Conservation (phyloP, 1,284 basidiomycete genomes). For the Marasmius tenuissimus region DNA sequence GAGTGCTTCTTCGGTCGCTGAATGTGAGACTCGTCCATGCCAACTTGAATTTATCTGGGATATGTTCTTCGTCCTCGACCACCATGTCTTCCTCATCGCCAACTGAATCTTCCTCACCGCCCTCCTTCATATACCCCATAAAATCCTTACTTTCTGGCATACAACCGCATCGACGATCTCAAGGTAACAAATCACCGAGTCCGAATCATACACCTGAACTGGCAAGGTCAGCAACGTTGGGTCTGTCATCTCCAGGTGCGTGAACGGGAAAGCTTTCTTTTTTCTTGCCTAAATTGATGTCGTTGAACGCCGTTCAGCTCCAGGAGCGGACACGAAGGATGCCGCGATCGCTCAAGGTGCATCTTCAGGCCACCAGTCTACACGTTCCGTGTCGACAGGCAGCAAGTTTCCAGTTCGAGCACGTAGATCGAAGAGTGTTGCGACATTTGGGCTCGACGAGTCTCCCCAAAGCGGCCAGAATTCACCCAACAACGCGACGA, state of each 20-base stretch:
- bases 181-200: slow-evolving; percentile 25
- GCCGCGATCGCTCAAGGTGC: neutral
- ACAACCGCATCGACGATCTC: slow-evolving; percentile 33
- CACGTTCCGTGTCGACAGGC: neutral
- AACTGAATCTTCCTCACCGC: slow-evolving; percentile 7
- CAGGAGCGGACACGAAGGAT: slow-evolving; percentile 4
- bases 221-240: slow-evolving; percentile 3
- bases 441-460: neutral
- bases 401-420: neutral
- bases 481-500: neutral
- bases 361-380: neutral
- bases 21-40: neutral
- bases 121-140: slow-evolving; percentile 40
- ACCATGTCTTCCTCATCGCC: neutral
- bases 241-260: slow-evolving; percentile 6
- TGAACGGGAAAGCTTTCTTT: neutral
- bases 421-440: slow-evolving; percentile 2
- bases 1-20: neutral
- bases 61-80: slow-evolving; percentile 2
- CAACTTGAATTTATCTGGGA: neutral
- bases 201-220: slow-evolving; percentile 1
- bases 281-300: too few species aligned
- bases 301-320: neutral
- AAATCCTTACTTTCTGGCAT: slow-evolving; percentile 35
- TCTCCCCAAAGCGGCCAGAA: neutral